phyloP scores from a whole-genome alignment of 2,329 filamentous ascomycete genomes.

The Simplicillium aogashimaense region DNA sequence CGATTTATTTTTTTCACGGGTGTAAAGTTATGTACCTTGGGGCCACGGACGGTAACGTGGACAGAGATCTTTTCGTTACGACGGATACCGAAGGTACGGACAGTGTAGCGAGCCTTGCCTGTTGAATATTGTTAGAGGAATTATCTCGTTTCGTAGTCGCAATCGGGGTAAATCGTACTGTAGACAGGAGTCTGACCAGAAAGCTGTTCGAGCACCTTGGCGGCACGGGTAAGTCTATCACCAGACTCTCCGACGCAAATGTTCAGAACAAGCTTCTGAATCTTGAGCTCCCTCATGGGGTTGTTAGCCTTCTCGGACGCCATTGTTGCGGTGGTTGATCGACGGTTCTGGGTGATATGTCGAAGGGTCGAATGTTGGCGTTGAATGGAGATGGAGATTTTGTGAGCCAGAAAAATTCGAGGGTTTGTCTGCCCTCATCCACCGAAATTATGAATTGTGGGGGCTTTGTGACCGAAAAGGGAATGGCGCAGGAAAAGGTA shows the following conservation, averaged over 20 bases:
- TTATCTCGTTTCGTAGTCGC: background rate
- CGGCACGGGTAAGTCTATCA: constrained; percentile 99
- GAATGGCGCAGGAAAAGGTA: constrained; percentile 19
- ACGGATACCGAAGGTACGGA: constrained; percentile 99
- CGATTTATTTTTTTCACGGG: background rate
- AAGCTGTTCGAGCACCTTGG: constrained; percentile 99
- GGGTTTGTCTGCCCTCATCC: constrained; percentile 31
- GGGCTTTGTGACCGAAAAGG: constrained; percentile 6
- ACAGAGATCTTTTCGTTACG: constrained; percentile 99
- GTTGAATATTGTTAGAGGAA: constrained; percentile 10
- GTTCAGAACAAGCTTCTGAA: constrained; percentile 99
- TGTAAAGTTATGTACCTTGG: constrained; percentile 41
- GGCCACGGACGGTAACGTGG: constrained; percentile 98
- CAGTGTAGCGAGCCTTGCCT: constrained; percentile 99
- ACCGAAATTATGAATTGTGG: constrained; percentile 12
- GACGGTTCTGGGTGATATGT: constrained; percentile 23
- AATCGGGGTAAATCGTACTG: constrained; percentile 52
- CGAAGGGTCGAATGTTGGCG: constrained; percentile 17
- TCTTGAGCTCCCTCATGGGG: constrained; percentile 99
- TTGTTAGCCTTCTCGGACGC: constrained; percentile 80
- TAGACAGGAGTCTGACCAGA: constrained; percentile 99
- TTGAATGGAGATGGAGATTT: constrained; percentile 18
- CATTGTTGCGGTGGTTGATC: constrained; percentile 29
- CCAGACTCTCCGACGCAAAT: constrained; percentile 99
- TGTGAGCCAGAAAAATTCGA: constrained; percentile 27